These are phyloP conservation scores for Tilletia indica DNA, from an alignment of 1,284 basidiomycete genomes.

Conservation along the genomic window DNA sequence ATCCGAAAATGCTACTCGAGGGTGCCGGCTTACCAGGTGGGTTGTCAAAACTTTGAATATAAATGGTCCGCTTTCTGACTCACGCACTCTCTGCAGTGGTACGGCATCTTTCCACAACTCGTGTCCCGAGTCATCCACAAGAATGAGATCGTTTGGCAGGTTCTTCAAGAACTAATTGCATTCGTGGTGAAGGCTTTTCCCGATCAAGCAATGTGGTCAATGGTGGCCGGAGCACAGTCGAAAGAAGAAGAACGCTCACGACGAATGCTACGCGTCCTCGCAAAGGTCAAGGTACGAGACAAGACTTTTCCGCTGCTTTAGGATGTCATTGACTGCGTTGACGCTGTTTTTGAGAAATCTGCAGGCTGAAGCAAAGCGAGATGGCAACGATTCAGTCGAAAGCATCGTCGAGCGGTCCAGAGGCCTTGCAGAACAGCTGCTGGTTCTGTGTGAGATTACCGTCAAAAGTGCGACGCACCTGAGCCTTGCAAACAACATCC, in stretches of 20 bases:
- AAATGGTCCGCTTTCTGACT: background rate
- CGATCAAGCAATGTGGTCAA: constrained; percentile 89
- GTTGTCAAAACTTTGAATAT: background rate
- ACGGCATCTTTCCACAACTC: constrained; percentile 93
- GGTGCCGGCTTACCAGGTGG: constrained; percentile 60
- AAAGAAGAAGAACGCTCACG: constrained; percentile 67
- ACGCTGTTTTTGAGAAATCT: background rate
- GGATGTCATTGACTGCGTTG: background rate
- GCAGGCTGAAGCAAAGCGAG: constrained; percentile 10
- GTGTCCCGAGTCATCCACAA: constrained; percentile 87
- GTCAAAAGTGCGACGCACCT: constrained; percentile 31
- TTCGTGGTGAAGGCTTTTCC: constrained; percentile 78
- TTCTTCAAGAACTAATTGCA: constrained; percentile 71
- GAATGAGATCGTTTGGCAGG: constrained; percentile 68
- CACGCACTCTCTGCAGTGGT: constrained; percentile 64
- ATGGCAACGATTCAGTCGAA: constrained; percentile 22
- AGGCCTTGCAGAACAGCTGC: constrained; percentile 48
- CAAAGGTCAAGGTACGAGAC: constrained; percentile 64
- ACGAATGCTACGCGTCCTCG: constrained; percentile 69
- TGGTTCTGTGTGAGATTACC: constrained; percentile 45
- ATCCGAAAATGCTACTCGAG: constrained; percentile 68
- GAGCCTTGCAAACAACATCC: background rate
- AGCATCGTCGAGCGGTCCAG: constrained; percentile 40
- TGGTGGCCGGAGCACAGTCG: constrained; percentile 83
- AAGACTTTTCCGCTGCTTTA: background rate